Evolutionary conservation across 139 green algal species (phyloP), one percentile per base, ranked within the genome.

Genomic region (Haematococcus lacustris): DNA sequence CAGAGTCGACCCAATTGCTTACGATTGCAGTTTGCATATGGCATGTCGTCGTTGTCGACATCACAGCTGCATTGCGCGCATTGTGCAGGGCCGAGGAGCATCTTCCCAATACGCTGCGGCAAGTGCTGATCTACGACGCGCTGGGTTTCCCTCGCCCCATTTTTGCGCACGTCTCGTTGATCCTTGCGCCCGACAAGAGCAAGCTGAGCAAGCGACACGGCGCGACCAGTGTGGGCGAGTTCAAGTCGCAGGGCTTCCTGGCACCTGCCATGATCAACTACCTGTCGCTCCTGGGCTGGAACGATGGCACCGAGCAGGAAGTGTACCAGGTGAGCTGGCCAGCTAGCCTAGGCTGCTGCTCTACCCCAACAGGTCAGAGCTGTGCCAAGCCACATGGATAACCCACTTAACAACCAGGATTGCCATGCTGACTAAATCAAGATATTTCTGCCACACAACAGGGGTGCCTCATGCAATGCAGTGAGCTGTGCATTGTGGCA

Each of bases 191-290:
- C 30, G 95, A 98, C 86, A 93, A 94, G 79, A 90, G 73, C 85
- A 99, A 99, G 88, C 91, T 99, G 51, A 95, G 85, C 71, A 99
- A 99, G 85, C 78, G 95, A 26, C 94, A 98, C 71, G 95, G 95
- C 28, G 95, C 95, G 32, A 98, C 95, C 50, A 97, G 89, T 34
- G 93, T 98, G 37, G 95, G 94, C 1, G 91, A 99, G 84, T 99
- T 98, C 84, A 81, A 53, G 9, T 28, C 17, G 43, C 79, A 93
- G 82, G 82, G 95, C 38, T 98, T 88, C 88, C 85, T 99, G 51
- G 76, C 91, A 6, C 76, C 80, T 26, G 95, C 95, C 63, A 97
- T 99, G 91, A 62, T 97, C 40, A 98, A 99, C 86, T 98, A 91
- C 86, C 87, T 98, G 38, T 86, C 91, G 0, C 89, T 98, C 53